Evolutionary conservation across 2,329 filamentous ascomycete genomes (phyloP), one percentile per base, ranked within the genome.

Genomic region (Trichoderma endophyticum): DNA sequence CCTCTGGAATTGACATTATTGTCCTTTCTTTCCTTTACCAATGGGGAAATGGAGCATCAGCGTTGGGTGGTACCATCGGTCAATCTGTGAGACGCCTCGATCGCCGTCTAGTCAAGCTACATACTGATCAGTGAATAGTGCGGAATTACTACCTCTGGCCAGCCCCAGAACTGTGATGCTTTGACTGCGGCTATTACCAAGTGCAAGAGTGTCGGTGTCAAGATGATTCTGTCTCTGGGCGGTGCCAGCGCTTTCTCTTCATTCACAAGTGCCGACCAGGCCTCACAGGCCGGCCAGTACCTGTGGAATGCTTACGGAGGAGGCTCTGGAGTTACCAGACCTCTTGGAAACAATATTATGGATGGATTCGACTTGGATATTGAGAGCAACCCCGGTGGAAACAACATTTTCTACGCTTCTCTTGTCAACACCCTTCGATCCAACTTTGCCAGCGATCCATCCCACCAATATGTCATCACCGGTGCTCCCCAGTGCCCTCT

Each of bases 401-500:
- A 71, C 63, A 26, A 72, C 39, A 43, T 43, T 54, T 72, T 59
- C 59, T 75, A 74, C 43, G 43, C 69, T 2, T 48, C 36, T 18
- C 70, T 77, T 71, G 73, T 78, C 24, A 72, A 75, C 60, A 73
- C 70, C 36, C 73, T 79, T 43, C 77, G 78, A 68, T 65, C 39
- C 51, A 73, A 73, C 73, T 75, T 75, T 43, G 73, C 73, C 32
- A 72, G 73, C 34, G 75, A 74, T 71, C 66, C 75, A 0, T 39
- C 59, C 32, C 59, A 72, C 36, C 39, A 73, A 36, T 84, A 84
- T 73, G 83, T 85, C 74, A 83, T 88, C 72, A 81, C 82, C 0
- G 83, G 80, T 6, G 82, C 83, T 9, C 83, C 84, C 21, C 82
- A 85, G 74, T 85, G 83, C 76, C 80, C 83, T 7, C 32, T 74